These are phyloP conservation scores for Hirschioporus abietinus DNA, from an alignment of 768 basidiomycete genomes.

Conservation along the genomic window DNA sequence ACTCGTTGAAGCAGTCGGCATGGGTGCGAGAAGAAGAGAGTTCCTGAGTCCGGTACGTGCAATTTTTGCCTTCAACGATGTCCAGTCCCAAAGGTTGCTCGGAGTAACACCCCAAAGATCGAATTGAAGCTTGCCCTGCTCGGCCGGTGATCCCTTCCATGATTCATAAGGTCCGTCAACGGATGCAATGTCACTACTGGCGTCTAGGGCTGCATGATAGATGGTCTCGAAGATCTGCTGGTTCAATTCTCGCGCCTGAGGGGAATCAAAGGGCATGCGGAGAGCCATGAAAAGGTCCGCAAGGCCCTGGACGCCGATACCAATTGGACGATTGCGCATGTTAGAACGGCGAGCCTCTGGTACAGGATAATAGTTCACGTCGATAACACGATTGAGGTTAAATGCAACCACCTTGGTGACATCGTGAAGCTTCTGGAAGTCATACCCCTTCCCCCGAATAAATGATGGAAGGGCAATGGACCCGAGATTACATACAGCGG, in stretches of 20 bases:
- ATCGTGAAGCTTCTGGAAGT: slow-evolving; percentile 45
- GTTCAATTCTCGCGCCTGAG: slow-evolving; percentile 39
- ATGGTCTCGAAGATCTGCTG: slow-evolving; percentile 49
- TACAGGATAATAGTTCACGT: slow-evolving; percentile 44
- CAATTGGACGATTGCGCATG: slow-evolving; percentile 47
- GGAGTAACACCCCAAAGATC: slow-evolving; percentile 44
- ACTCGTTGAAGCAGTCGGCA: slow-evolving; percentile 45
- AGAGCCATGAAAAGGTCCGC: slow-evolving; percentile 48
- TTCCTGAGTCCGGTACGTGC: slow-evolving; percentile 39
- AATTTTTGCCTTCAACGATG: slow-evolving; percentile 37
- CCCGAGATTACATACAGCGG: slow-evolving; percentile 47
- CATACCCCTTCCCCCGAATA: slow-evolving; percentile 33
- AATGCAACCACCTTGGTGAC: slow-evolving; percentile 42
- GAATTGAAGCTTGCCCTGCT: slow-evolving; percentile 38
- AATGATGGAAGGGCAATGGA: slow-evolving; percentile 46
- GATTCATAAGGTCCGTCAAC: slow-evolving; percentile 34
- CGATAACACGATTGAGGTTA: slow-evolving; percentile 42
- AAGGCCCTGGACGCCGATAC: slow-evolving; percentile 46
- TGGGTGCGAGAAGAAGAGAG: slow-evolving; percentile 43
- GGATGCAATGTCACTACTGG: slow-evolving; percentile 38
- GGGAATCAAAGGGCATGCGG: slow-evolving; percentile 44
- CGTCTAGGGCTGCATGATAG: slow-evolving; percentile 45
- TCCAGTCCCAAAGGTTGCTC: slow-evolving; percentile 44
- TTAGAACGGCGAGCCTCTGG: slow-evolving; percentile 42
- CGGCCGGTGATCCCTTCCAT: slow-evolving; percentile 39